Conservation (phyloP, 2,329 filamentous ascomycete genomes). For the Fonsecaea pugnacius region DNA sequence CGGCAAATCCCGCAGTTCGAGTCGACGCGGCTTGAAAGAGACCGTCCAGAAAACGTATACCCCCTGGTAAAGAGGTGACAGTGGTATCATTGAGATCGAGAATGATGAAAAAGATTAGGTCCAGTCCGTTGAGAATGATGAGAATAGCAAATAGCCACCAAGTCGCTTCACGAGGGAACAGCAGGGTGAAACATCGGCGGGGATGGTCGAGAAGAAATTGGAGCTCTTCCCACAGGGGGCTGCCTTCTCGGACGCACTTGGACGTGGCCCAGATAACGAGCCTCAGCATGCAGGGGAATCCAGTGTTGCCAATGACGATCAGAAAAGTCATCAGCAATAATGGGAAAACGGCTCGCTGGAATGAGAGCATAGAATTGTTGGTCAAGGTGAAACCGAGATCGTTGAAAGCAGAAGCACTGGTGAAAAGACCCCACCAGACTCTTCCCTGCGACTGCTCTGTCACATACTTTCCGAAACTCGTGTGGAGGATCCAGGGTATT, state of each 20-base stretch:
- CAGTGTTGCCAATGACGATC: slow-evolving; percentile 47
- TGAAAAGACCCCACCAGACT: slow-evolving; percentile 92
- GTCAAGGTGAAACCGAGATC: slow-evolving; percentile 94
- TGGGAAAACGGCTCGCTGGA: slow-evolving; percentile 51
- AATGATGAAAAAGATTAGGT: slow-evolving; percentile 88
- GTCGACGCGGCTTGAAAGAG: slow-evolving; percentile 90
- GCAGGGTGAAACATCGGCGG: slow-evolving; percentile 89
- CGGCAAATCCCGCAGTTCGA: slow-evolving; percentile 85
- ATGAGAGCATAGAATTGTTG: slow-evolving; percentile 79
- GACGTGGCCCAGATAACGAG: slow-evolving; percentile 86
- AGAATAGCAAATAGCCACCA: slow-evolving; percentile 96
- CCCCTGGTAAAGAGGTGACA: slow-evolving; percentile 70
- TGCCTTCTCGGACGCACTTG: slow-evolving; percentile 66
- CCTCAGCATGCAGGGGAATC: slow-evolving; percentile 65
- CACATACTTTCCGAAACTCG: slow-evolving; percentile 69
- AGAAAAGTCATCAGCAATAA: slow-evolving; percentile 48
- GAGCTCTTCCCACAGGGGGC: slow-evolving; percentile 84
- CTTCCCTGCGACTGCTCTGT: slow-evolving; percentile 64
- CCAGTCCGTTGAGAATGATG: slow-evolving; percentile 77
- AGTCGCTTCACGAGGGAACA: slow-evolving; percentile 87
- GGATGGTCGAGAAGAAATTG: slow-evolving; percentile 92
- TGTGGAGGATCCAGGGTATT: slow-evolving; percentile 77
- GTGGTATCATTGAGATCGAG: slow-evolving; percentile 79
- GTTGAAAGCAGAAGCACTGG: slow-evolving; percentile 84
- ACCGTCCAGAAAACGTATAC: slow-evolving; percentile 79